Percentiles rank a stretch among this genome's conserved stretches.
Evolutionary conservation across 345 rosid species (phyloP).

Genomic region (Eucalyptus globulus): DNA sequence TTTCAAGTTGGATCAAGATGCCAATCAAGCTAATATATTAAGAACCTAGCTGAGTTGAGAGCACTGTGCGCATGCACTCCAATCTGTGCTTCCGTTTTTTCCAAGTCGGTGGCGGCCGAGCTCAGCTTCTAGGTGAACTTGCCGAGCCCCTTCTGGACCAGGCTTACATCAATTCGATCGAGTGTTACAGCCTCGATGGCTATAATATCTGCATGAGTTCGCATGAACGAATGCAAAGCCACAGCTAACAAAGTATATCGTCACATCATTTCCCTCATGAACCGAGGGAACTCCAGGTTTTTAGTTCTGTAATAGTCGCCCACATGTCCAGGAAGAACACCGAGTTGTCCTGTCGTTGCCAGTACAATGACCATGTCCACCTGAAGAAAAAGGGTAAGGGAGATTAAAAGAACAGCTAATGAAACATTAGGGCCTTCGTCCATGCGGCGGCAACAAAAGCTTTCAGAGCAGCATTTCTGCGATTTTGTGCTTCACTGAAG

Average conservation of each 20-base stretch:
- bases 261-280: constrained; percentile 62
- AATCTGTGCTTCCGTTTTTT: constrained; percentile 46
- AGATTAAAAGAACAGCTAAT: not conserved
- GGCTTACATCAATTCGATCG: constrained; percentile 49
- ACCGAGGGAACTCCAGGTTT: constrained; percentile 75
- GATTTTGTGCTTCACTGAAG: too few relatives aligned
- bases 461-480: too few relatives aligned
- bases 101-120: too few relatives aligned
- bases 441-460: not conserved
- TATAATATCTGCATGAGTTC: constrained; percentile 82
- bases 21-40: too few relatives aligned
- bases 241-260: constrained; percentile 75
- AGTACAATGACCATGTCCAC: constrained; percentile 97
- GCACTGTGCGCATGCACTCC: constrained; percentile 22
- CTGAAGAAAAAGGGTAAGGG: constrained; percentile 11
- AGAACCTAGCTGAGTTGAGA: constrained; percentile 35
- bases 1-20: too few relatives aligned
- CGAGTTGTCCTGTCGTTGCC: constrained; percentile 93
- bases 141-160: constrained; percentile 81
- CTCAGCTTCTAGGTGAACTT: constrained; percentile 67
- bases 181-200: constrained; percentile 80
- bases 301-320: constrained; percentile 80
- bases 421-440: not conserved
- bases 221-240: constrained; percentile 83
- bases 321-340: constrained; percentile 88